Base-by-base conservation (phyloP, 371 early-diverging fungal species). In the Mortierella sp. region DNA sequence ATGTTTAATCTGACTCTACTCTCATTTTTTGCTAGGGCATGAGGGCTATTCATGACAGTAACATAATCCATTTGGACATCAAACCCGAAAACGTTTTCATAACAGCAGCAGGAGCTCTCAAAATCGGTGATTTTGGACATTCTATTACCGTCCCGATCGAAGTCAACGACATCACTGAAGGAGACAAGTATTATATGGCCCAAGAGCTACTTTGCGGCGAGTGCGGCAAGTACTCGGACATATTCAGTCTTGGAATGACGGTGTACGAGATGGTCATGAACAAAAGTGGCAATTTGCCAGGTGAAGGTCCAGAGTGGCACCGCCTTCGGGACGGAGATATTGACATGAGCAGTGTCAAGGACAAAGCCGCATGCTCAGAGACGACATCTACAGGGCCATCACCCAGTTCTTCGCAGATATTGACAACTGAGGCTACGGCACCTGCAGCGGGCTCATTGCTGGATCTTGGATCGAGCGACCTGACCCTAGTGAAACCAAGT, bases 111-210 rank as follows among this genome's bases (percentile, higher is more conserved):
- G 89, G 92, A 47, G 47, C 60, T 4, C 80, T 95, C 12, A 94
- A 93, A 73, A 89, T 97, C 64, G 93, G 89, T 7, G 97, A 97
- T 78, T 97, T 95, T 90, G 97, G 97, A 76, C 91, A 42, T 68
- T 82, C 55, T 70, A 84, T 54, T 90, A 92, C 17, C 78, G 87
- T 71, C 85, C 87, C 81, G 53, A 81, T 75, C 17, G 64, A 60
- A 26, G 48, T 47, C 15, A 69, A 70, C 49, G 65, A 70, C 17
- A 53, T 63, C 8, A 44, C 42, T 24, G 99, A 99, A 79, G 99
- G 99, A 2, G 99, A 99, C 82, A 89, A 97, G 64, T 85, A 86
- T 37, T 99, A 99, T 63, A 89, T 99, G 86, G 98, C 99, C 2
- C 96, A 95, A 1, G 99, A 99, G 79, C 79, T 97, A 19, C 75